phyloP scores from a whole-genome alignment of 106 monocot genomes.

The Iris macrosiphon region DNA sequence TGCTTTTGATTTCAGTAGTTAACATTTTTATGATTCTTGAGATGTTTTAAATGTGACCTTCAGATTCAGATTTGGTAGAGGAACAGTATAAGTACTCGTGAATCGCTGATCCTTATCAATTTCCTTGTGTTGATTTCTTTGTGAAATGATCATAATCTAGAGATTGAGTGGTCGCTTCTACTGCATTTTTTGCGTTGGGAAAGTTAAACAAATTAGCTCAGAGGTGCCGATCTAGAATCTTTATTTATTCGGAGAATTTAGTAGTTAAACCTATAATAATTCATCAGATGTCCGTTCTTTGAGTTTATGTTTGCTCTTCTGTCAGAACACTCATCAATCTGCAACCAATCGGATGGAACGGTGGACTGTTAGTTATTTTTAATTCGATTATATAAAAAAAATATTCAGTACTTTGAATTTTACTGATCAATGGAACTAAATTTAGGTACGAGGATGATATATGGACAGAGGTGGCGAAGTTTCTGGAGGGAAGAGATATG shows the following conservation, averaged over 20 bases:
- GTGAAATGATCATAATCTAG: too few species aligned
- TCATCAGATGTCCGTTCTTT: not conserved
- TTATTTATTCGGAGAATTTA: not conserved
- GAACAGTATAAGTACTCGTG: too few species aligned
- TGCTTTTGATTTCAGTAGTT: too few species aligned
- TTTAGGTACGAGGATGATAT: conserved; percentile 70
- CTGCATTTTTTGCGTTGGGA: not conserved
- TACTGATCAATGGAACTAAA: not conserved
- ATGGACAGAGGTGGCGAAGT: conserved; percentile 90
- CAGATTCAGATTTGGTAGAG: too few species aligned
- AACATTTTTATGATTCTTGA: too few species aligned
- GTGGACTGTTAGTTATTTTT: not conserved
- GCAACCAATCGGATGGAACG: not conserved
- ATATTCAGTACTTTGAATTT: not conserved
- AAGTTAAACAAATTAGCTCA: too few species aligned
- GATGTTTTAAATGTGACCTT: too few species aligned
- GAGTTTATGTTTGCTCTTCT: not conserved
- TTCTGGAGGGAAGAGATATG: conserved; percentile 52
- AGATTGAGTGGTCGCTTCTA: not conserved
- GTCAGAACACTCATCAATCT: not conserved
- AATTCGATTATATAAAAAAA: not conserved
- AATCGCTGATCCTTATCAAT: too few species aligned
- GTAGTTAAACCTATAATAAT: not conserved
- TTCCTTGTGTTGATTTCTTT: too few species aligned
- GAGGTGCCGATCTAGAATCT: too few species aligned